phyloP scores from a whole-genome alignment of 306 rosid species.

The Cicer arietinum region DNA sequence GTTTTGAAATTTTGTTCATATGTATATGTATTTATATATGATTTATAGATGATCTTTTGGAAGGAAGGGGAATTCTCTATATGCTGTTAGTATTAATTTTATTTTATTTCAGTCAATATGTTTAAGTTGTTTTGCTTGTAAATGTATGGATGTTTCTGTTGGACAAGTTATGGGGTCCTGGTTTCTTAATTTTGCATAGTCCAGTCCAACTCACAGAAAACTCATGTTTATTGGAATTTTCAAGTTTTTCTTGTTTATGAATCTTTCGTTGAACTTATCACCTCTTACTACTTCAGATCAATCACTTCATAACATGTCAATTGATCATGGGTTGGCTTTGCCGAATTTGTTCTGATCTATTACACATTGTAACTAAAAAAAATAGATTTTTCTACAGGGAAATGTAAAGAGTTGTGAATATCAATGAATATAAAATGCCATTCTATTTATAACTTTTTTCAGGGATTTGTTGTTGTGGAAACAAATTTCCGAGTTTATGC shows the following conservation, averaged over 20 bases:
- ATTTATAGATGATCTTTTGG: slow-evolving; percentile 23
- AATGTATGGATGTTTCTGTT: slow-evolving; percentile 20
- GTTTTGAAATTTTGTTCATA: slow-evolving; percentile 14
- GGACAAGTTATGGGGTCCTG: neutral
- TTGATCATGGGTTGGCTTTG: slow-evolving; percentile 20
- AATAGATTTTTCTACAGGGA: neutral
- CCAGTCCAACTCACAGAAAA: slow-evolving; percentile 11
- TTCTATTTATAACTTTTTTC: slow-evolving; percentile 32
- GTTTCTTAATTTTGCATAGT: slow-evolving; percentile 28
- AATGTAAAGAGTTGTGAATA: slow-evolving; percentile 30
- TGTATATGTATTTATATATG: neutral
- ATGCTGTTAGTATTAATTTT: slow-evolving; percentile 19
- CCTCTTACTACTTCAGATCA: neutral
- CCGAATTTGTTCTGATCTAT: neutral
- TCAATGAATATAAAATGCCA: slow-evolving; percentile 1
- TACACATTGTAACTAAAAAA: slow-evolving; percentile 20
- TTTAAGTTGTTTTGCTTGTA: slow-evolving; percentile 31
- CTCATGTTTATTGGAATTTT: slow-evolving; percentile 18
- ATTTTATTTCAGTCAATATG: slow-evolving; percentile 19
- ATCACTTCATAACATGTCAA: slow-evolving; percentile 3
- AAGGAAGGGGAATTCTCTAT: neutral
- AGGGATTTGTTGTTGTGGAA: slow-evolving; percentile 96
- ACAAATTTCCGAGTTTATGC: slow-evolving; percentile 93
- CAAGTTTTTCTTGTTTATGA: slow-evolving; percentile 30
- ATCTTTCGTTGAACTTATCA: slow-evolving; percentile 29